A percentile compares a stretch with the other conserved stretches of the same genome.
Evolutionary conservation across 306 rosid species (phyloP).

Genomic region (Elaeagnus macrophylla): DNA sequence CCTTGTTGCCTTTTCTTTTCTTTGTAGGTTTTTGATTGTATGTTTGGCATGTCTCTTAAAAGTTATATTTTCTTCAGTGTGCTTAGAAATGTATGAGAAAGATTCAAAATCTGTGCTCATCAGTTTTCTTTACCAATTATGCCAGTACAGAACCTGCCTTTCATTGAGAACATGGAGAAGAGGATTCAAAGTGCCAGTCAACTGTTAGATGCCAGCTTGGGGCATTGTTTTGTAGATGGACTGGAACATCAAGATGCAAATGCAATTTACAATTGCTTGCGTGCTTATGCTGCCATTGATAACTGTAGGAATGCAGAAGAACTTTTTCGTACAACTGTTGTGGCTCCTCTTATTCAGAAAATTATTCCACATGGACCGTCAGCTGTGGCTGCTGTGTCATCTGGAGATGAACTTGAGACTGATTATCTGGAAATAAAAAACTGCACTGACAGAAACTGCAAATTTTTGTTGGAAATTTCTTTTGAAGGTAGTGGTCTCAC

Average conservation of each 20-base stretch:
- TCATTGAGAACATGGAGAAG: constrained; percentile 97
- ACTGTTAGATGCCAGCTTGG: constrained; percentile 85
- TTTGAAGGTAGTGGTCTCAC: constrained; percentile 50
- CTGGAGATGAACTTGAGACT: constrained; percentile 71
- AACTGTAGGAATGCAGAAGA: constrained; percentile 90
- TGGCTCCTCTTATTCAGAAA: constrained; percentile 75
- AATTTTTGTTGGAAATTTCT: constrained; percentile 82
- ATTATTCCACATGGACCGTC: constrained; percentile 66
- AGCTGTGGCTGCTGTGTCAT: constrained; percentile 41
- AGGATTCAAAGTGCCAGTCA: constrained; percentile 94
- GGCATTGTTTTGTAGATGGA: constrained; percentile 90
- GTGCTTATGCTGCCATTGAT: constrained; percentile 95
- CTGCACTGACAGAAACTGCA: constrained; percentile 63
- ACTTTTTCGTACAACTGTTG: constrained; percentile 57
- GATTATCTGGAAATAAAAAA: constrained; percentile 69
- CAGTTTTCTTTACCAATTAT: constrained; percentile 48
- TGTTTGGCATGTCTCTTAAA: neutral
- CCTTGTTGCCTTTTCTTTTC: too few relatives aligned
- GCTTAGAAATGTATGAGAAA: neutral
- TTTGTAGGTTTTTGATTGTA: too few relatives aligned
- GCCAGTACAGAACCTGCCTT: constrained; percentile 99
- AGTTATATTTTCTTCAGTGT: neutral
- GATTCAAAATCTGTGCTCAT: constrained; percentile 53
- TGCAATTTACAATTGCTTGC: constrained; percentile 90
- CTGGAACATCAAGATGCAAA: constrained; percentile 81